phyloP scores from a whole-genome alignment of 768 basidiomycete genomes.

The Phlebiopsis gigantea region DNA sequence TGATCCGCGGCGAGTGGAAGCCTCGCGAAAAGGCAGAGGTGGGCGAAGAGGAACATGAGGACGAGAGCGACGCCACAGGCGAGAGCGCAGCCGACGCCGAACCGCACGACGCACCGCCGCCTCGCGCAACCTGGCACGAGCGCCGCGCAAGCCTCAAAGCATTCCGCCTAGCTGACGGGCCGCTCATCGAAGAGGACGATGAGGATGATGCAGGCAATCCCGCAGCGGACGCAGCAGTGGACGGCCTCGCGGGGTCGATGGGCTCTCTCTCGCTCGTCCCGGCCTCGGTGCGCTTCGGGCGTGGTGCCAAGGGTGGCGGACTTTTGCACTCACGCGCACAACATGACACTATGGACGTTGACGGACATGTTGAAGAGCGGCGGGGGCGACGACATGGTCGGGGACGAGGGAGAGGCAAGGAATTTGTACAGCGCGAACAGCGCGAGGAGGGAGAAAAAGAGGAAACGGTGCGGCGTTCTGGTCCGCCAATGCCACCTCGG shows the following conservation, averaged over 20 bases:
- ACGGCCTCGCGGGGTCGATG: slow-evolving; percentile 45
- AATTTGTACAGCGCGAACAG: background rate
- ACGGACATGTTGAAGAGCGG: background rate
- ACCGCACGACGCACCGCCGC: too few species aligned
- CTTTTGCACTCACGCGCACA: background rate
- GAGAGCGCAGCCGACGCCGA: background rate
- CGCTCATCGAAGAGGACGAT: slow-evolving; percentile 6
- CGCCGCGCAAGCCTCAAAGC: background rate
- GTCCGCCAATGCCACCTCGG: background rate
- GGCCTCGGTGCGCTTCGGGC: slow-evolving; percentile 64
- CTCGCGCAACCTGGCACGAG: background rate
- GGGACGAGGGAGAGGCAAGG: background rate
- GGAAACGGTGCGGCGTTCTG: background rate
- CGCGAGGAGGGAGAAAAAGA: background rate
- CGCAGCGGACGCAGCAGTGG: slow-evolving; percentile 28
- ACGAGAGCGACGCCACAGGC: slow-evolving; percentile 17
- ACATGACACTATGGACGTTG: background rate
- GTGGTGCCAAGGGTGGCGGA: slow-evolving; percentile 39
- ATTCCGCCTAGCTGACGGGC: slow-evolving; percentile 12
- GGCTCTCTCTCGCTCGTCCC: slow-evolving; percentile 57
- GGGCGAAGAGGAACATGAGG: slow-evolving; percentile 21
- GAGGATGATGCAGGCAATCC: background rate
- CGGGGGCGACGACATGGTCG: background rate
- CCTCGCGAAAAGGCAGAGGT: slow-evolving; percentile 31
- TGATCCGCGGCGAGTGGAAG: slow-evolving; percentile 73